Conservation (phyloP, 108 stramenopile genomes). For the Fistulifera pelliculosa region DNA sequence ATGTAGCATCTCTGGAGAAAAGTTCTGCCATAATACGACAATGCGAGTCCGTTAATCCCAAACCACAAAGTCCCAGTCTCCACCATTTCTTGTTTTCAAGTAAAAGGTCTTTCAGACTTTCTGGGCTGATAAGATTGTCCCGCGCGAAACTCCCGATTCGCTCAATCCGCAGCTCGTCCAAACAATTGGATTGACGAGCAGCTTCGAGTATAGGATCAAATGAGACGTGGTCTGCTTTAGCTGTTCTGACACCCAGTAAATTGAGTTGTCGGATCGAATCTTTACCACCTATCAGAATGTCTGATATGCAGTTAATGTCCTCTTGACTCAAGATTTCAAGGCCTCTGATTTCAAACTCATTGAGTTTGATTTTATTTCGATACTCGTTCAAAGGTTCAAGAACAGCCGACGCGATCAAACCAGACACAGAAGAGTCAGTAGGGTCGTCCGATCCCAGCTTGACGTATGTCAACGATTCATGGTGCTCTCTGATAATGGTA, state of each 20-base stretch:
- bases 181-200: neutral
- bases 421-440: neutral
- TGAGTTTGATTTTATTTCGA: too few relatives aligned
- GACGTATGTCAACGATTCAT: neutral
- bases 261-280: too few relatives aligned
- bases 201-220: neutral
- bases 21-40: slow-evolving; percentile 2
- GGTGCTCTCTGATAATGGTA: neutral
- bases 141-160: neutral
- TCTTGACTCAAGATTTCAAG: too few relatives aligned
- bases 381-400: too few relatives aligned
- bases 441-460: neutral
- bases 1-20: neutral
- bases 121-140: neutral
- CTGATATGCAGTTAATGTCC: too few relatives aligned
- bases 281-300: too few relatives aligned
- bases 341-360: too few relatives aligned
- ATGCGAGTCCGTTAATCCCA: slow-evolving; percentile 12
- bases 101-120: neutral
- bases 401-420: too few relatives aligned
- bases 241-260: neutral
- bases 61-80: slow-evolving; percentile 8
- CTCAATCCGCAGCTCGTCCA: slow-evolving; percentile 10
- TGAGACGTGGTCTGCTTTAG: slow-evolving; percentile 1
- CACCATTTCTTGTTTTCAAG: slow-evolving; percentile 11